These are phyloP conservation scores for Nosema muscidifuracis DNA, from an alignment of 371 early-diverging fungal genomes.

Conservation along the genomic window DNA sequence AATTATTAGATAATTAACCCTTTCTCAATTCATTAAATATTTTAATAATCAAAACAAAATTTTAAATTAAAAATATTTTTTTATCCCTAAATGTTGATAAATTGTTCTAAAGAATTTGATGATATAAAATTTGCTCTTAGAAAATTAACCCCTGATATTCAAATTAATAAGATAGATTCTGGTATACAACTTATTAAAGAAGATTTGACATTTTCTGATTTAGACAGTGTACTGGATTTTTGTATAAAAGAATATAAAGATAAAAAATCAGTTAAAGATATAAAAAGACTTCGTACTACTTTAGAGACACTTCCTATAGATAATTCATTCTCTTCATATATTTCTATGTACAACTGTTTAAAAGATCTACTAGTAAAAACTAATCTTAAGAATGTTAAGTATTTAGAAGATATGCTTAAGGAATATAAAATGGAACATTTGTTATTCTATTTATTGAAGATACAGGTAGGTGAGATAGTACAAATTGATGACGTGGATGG, in stretches of 20 bases:
- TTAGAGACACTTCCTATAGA: background rate
- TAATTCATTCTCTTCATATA: background rate
- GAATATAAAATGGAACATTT: constrained; percentile 11
- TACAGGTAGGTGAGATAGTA: constrained; percentile 59
- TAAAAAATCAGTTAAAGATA: constrained; percentile 14
- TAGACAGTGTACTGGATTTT: background rate
- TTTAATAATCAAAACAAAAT: no score
- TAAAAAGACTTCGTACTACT: constrained; percentile 9
- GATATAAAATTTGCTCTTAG: constrained; percentile 18
- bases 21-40: no score
- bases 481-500: constrained; percentile 56
- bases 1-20: no score
- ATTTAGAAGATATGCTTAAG: background rate
- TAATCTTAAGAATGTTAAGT: constrained; percentile 27
- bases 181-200: no score
- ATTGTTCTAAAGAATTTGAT: constrained; percentile 12
- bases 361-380: constrained; percentile 11
- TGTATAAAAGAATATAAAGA: background rate
- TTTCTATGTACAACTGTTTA: constrained; percentile 3
- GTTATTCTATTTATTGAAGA: constrained; percentile 58
- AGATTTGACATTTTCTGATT: no score
- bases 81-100: constrained; percentile 21
- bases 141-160: no score
- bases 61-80: no score
- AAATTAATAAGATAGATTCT: no score